Evolutionary conservation across 1,284 basidiomycete species (phyloP).

Genomic region (Chondrostereum purpureum): DNA sequence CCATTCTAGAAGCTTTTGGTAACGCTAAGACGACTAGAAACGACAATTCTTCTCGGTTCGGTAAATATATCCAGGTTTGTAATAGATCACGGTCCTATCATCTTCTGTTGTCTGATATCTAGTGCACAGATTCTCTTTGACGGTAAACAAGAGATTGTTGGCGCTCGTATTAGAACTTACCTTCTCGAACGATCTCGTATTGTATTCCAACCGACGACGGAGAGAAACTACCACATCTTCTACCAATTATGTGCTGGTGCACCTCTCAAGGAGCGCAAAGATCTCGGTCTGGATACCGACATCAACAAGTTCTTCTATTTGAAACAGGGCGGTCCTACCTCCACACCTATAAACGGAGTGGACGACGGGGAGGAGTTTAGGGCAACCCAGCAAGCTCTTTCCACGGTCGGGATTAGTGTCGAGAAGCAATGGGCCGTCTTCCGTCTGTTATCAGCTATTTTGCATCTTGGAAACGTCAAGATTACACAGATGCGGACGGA

Average conservation of each 20-base stretch:
- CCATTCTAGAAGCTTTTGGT: conserved; percentile 97
- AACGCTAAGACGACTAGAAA: conserved; percentile 99
- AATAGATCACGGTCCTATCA: conserved; percentile 2
- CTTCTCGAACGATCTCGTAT: conserved; percentile 95
- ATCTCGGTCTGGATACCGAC: conserved; percentile 84
- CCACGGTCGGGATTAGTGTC: conserved; percentile 94
- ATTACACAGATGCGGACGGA: conserved; percentile 81
- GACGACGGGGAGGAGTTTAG: conserved; percentile 96
- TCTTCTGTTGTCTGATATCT: conserved; percentile 1
- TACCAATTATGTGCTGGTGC: conserved; percentile 98
- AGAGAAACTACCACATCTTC: conserved; percentile 99
- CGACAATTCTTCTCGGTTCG: conserved; percentile 98
- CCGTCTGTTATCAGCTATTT: conserved; percentile 84
- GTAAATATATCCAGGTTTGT: conserved; percentile 96
- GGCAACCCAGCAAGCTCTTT: conserved; percentile 88
- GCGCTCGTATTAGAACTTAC: conserved; percentile 96
- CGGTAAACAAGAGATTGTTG: conserved; percentile 91
- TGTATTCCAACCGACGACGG: conserved; percentile 94
- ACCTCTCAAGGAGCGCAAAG: conserved; percentile 91
- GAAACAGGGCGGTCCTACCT: conserved; percentile 85
- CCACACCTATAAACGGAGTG: conserved; percentile 84
- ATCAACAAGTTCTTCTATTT: conserved; percentile 88
- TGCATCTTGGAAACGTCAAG: conserved; percentile 96
- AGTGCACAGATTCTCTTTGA: conserved; percentile 85
- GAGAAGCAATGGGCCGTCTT: conserved; percentile 99